These are phyloP conservation scores for Micractinium sp. DNA, from an alignment of 139 green algal genomes.

Conservation along the genomic window DNA sequence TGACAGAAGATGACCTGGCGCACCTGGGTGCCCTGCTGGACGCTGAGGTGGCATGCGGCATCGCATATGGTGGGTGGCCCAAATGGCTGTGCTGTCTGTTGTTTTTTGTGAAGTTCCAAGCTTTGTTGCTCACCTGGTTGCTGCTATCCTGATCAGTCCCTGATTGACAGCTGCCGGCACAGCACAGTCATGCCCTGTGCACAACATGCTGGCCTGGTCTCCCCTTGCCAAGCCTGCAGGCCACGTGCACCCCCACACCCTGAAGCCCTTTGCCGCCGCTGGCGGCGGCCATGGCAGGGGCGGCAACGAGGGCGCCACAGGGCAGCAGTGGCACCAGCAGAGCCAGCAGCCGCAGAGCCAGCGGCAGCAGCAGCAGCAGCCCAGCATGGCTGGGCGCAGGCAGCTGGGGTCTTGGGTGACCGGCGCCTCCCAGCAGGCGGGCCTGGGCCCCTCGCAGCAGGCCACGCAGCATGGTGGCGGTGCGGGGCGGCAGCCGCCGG, in stretches of 20 bases:
- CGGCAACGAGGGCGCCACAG: background rate
- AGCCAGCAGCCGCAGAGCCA: background rate
- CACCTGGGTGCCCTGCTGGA: constrained; percentile 22
- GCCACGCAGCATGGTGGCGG: no score
- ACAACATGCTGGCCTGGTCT: background rate
- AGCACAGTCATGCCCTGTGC: no score
- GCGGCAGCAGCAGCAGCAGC: background rate
- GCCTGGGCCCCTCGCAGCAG: background rate
- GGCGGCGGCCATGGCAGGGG: background rate
- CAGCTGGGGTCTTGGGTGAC: constrained; percentile 13
- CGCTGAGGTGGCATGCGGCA: constrained; percentile 6
- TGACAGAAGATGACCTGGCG: background rate
- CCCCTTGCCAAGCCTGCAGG: constrained; percentile 10
- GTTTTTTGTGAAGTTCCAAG: background rate
- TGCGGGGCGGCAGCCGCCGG: no score
- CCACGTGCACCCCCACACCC: constrained; percentile 15
- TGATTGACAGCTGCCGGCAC: background rate
- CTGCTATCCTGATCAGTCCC: background rate
- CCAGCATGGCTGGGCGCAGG: background rate
- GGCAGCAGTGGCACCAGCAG: background rate
- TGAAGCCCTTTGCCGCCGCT: background rate
- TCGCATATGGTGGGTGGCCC: constrained; percentile 17
- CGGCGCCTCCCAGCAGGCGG: background rate
- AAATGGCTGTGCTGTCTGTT: background rate
- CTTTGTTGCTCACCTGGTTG: background rate